Conservation (phyloP, 1,284 basidiomycete species). For the Heliocybe sulcata region DNA sequence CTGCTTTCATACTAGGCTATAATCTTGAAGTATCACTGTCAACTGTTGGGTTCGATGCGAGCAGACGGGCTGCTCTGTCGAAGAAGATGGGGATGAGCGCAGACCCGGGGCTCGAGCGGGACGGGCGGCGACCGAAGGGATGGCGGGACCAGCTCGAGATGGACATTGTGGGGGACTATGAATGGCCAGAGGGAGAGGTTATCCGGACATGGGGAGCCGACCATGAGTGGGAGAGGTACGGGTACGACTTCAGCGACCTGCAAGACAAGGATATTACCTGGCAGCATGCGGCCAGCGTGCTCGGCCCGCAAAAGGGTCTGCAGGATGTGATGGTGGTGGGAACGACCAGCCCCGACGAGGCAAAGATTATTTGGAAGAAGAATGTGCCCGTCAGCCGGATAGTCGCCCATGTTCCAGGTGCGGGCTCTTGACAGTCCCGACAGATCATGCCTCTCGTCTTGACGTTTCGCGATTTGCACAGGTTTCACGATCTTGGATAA, state of each 20-base stretch:
- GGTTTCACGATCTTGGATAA: constrained; percentile 81
- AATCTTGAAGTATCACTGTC: constrained; percentile 55
- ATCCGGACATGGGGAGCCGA: constrained; percentile 46
- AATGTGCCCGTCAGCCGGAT: constrained; percentile 44
- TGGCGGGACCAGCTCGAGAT: constrained; percentile 49
- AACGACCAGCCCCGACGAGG: constrained; percentile 39
- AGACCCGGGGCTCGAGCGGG: constrained; percentile 23
- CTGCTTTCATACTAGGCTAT: constrained; percentile 57
- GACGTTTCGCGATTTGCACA: constrained; percentile 19
- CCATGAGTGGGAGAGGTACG: constrained; percentile 16
- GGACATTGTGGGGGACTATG: constrained; percentile 60
- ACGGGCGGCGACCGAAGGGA: constrained; percentile 40
- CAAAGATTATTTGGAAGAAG: constrained; percentile 42
- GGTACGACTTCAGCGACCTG: constrained; percentile 21
- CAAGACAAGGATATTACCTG: constrained; percentile 23
- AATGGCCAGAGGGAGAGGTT: constrained; percentile 51
- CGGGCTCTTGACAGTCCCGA: constrained; percentile 8
- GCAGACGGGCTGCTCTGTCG: constrained; percentile 5
- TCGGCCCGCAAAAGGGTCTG: constrained; percentile 10
- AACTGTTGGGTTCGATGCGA: constrained; percentile 35
- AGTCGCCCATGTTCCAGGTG: constrained; percentile 56
- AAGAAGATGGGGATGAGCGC: neutral
- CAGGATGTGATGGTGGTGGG: constrained; percentile 18
- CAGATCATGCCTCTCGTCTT: neutral
- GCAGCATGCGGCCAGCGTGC: constrained; percentile 22